Evolutionary conservation across 2,329 filamentous ascomycete species (phyloP).

Genomic region (Colletotrichum sp.): DNA sequence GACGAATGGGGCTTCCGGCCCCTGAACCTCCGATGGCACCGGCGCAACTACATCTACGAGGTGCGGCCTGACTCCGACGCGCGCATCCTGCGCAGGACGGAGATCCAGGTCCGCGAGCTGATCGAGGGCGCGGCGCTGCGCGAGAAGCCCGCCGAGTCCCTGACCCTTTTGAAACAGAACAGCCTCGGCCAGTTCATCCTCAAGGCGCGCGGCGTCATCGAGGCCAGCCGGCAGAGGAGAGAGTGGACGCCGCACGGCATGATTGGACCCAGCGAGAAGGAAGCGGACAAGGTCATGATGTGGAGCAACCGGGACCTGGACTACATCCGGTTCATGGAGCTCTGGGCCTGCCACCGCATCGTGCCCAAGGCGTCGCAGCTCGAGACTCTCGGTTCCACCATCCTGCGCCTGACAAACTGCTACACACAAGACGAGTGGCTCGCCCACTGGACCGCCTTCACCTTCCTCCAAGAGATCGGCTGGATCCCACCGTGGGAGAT

Average conservation of each 20-base stretch:
- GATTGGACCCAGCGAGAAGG: slow-evolving; percentile 39
- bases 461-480: slow-evolving; percentile 79
- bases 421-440: slow-evolving; percentile 60
- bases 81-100: slow-evolving; percentile 53
- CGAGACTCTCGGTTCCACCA: slow-evolving; percentile 49
- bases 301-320: slow-evolving; percentile 59
- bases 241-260: slow-evolving; percentile 57
- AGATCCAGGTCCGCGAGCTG: slow-evolving; percentile 58
- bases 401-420: slow-evolving; percentile 66
- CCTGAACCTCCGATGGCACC: slow-evolving; percentile 40
- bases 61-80: slow-evolving; percentile 47
- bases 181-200: slow-evolving; percentile 50
- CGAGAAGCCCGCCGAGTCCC: neutral
- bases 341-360: slow-evolving; percentile 55
- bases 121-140: slow-evolving; percentile 41
- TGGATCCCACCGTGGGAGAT: slow-evolving; percentile 76
- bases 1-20: slow-evolving; percentile 67
- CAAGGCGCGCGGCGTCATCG: slow-evolving; percentile 55
- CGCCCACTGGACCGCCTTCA: slow-evolving; percentile 56
- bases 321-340: slow-evolving; percentile 72
- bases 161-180: slow-evolving; percentile 28
- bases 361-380: slow-evolving; percentile 17
- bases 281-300: neutral
- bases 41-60: slow-evolving; percentile 45
- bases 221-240: slow-evolving; percentile 54